Base-by-base conservation (phyloP, 495 filamentous ascomycete genomes). In the Penicillium riverlandense region DNA sequence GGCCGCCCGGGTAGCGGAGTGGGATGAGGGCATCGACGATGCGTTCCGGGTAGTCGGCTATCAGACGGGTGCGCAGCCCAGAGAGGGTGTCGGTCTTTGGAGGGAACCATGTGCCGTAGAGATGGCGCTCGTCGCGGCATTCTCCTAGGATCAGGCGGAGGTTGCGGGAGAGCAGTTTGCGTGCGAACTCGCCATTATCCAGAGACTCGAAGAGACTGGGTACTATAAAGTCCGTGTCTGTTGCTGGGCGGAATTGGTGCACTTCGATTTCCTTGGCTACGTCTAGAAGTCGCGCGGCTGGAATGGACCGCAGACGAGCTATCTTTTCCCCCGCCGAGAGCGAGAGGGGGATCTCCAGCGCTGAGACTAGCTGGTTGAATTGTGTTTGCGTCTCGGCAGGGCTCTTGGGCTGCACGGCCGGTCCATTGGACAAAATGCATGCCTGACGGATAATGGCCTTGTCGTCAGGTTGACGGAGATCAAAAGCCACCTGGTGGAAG, bases 401-500 rank as follows among this genome's bases (percentile, higher is more conserved):
- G 10, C 54, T 38, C 52, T 75, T 76, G 0, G 78, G 78, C 38
- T 78, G 77, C 1, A 76, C 61, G 13, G 75, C 75, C 11, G 76
- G 74, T 3, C 72, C 70, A 50, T 80, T 80, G 14, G 75, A 78
- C 51, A 67, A 72, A 61, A 79, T 76, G 31, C 73, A 63, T n/a
- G 58, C 68, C 43, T 71, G 62, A 29, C 62, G 68, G 43, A 80
- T 61, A 44, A 78, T 58, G 29, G 54, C 44, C 22, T 68, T 40
- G 7, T 58, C 41, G 28, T 55, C 57, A 0, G 71, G 65, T 33
- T 73, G 61, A 32, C 62, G 63, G 29, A 80, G 57, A 43, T 82
- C 78, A 55, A 78, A 73, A 29, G 74, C 66, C 4, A 82, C 54
- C 60, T 80, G 78, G 45, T 79, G 67, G 54, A 80, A 72, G 50